Percentiles rank a stretch among this genome's conserved stretches.
Evolutionary conservation across 2,329 filamentous ascomycete genomes (phyloP).

Genomic region (Endocalyx cinctus): DNA sequence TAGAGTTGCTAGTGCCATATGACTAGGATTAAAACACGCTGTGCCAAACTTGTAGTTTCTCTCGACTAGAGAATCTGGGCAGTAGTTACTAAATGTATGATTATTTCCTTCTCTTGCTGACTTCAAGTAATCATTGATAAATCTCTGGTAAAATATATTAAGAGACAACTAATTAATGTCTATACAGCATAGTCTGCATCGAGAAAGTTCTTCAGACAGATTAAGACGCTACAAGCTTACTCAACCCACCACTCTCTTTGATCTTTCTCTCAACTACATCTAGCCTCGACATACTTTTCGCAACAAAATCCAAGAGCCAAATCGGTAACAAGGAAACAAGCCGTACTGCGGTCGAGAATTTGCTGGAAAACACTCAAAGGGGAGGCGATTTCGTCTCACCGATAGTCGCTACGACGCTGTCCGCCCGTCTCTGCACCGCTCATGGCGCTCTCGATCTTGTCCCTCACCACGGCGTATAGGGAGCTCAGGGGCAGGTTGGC

Average conservation of each 20-base stretch:
- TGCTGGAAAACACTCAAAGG: background rate
- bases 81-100: no score
- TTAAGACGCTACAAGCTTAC: no score
- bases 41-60: no score
- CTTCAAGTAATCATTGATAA: no score
- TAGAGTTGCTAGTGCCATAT: no score
- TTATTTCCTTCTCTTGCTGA: no score
- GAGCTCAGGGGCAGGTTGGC: background rate
- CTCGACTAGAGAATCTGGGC: no score
- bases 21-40: no score
- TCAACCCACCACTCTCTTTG: background rate
- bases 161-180: no score
- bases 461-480: background rate
- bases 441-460: background rate
- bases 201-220: no score
- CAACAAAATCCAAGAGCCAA: background rate
- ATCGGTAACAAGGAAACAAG: background rate
- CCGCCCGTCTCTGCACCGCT: background rate
- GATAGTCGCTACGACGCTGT: background rate
- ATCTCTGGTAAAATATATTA: no score
- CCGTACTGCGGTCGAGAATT: background rate
- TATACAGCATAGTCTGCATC: no score
- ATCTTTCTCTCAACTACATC: background rate
- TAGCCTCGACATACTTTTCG: background rate
- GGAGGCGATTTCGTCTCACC: background rate